phyloP scores from a whole-genome alignment of 352 stramenopile genomes.

The Globisporangium megalacanthum region DNA sequence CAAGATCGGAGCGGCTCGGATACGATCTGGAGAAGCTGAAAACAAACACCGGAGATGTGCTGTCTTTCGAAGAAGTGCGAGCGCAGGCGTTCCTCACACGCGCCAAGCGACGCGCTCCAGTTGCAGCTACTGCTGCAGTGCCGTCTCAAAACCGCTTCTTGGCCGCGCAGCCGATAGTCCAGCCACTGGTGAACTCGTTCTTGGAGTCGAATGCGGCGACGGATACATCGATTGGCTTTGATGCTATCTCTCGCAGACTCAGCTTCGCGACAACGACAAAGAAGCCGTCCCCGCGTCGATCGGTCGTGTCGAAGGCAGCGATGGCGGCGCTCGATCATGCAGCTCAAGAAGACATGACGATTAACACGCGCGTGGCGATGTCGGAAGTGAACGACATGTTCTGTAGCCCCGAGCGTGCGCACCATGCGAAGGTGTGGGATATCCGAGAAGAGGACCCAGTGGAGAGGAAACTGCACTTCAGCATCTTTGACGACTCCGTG shows the following conservation, averaged over 20 bases:
- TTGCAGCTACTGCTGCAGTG: background rate
- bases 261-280: constrained; percentile 18
- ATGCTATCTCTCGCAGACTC: constrained; percentile 17
- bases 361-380: constrained; percentile 81
- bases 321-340: constrained; percentile 21
- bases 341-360: constrained; percentile 82
- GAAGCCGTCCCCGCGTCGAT: constrained; percentile 9
- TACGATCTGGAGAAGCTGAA: constrained; percentile 46
- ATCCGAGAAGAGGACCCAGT: constrained; percentile 59
- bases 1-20: constrained; percentile 23
- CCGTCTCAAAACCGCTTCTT: constrained; percentile 22
- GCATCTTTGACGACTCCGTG: constrained; percentile 74
- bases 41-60: constrained; percentile 28
- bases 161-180: background rate
- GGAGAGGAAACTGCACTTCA: constrained; percentile 81
- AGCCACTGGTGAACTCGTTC: constrained; percentile 13
- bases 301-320: constrained; percentile 10
- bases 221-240: constrained; percentile 10
- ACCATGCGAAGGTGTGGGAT: constrained; percentile 36
- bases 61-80: constrained; percentile 83
- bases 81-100: constrained; percentile 25
- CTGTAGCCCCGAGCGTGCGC: constrained; percentile 58
- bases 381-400: constrained; percentile 87
- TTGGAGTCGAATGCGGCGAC: constrained; percentile 8
- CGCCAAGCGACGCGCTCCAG: constrained; percentile 1